A percentile compares a stretch with the other conserved stretches of the same genome.
Evolutionary conservation across 345 rosid species (phyloP).

Genomic region (Conringia planisiliqua): DNA sequence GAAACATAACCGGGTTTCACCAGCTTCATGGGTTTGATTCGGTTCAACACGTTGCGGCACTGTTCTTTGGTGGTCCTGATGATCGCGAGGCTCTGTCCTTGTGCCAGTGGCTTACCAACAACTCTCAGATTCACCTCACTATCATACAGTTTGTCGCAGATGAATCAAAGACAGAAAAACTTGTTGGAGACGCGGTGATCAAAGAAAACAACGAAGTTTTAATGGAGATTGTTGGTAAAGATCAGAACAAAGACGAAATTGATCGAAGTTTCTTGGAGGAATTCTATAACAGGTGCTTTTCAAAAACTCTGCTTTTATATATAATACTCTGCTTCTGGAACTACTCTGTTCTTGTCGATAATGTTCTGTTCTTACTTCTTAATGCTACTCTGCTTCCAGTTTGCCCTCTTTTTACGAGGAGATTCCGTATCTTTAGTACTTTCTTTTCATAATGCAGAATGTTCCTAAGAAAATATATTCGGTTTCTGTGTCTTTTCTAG

Average conservation of each 20-base stretch:
- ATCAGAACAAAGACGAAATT: slow-evolving; percentile 37
- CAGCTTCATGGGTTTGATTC: slow-evolving; percentile 46
- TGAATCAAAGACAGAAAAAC: background rate
- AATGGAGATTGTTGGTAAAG: slow-evolving; percentile 39
- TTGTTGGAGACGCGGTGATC: slow-evolving; percentile 18
- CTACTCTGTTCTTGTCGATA: background rate
- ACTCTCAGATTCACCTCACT: slow-evolving; percentile 49
- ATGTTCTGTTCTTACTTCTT: background rate
- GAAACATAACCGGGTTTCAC: slow-evolving; percentile 70
- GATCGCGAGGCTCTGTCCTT: slow-evolving; percentile 87
- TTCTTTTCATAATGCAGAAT: no score
- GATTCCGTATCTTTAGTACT: no score
- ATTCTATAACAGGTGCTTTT: slow-evolving; percentile 52
- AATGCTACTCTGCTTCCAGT: background rate
- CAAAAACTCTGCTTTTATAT: background rate
- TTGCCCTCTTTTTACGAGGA: background rate
- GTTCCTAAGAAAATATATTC: background rate
- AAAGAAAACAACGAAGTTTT: slow-evolving; percentile 35
- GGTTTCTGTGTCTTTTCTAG: background rate
- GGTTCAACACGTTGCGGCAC: slow-evolving; percentile 55
- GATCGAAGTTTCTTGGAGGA: slow-evolving; percentile 55
- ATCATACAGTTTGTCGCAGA: slow-evolving; percentile 48
- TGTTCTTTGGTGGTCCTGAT: slow-evolving; percentile 89
- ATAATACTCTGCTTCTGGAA: background rate
- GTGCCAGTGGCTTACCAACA: slow-evolving; percentile 48